Evolutionary conservation across 2,329 filamentous ascomycete species (phyloP).

Genomic region (Ophiostoma sp.): DNA sequence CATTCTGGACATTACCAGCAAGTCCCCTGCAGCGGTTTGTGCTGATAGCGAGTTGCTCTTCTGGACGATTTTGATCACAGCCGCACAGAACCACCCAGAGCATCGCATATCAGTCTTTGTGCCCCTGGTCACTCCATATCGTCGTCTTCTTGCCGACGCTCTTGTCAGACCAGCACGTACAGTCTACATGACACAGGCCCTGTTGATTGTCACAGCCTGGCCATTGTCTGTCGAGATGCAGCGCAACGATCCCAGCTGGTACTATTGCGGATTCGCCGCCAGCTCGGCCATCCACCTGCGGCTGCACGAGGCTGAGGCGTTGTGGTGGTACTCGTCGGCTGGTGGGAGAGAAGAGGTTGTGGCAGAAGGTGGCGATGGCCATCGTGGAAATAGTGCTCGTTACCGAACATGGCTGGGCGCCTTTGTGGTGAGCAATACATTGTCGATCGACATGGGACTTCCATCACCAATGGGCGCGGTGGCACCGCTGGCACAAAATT

Average conservation of each 20-base stretch:
- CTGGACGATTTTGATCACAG: slow-evolving; percentile 20
- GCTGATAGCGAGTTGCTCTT: slow-evolving; percentile 23
- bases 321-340: slow-evolving; percentile 13
- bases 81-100: slow-evolving; percentile 17
- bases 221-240: slow-evolving; percentile 16
- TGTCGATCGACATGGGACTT: neutral
- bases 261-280: slow-evolving; percentile 22
- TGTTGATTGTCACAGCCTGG: slow-evolving; percentile 19
- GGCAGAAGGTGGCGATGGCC: neutral
- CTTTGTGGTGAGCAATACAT: neutral
- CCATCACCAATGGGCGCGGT: neutral
- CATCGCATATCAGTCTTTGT: neutral
- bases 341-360: neutral
- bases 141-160: slow-evolving; percentile 1
- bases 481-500: neutral
- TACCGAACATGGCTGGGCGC: neutral
- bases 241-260: slow-evolving; percentile 22
- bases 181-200: slow-evolving; percentile 19
- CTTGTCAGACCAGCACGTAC: neutral
- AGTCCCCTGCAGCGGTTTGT: neutral
- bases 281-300: slow-evolving; percentile 17
- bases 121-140: neutral
- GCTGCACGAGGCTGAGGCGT: slow-evolving; percentile 13
- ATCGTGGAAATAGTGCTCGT: neutral
- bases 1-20: slow-evolving; percentile 14